These are phyloP conservation scores for Hydnomerulius pinastri DNA, from an alignment of 768 basidiomycete species.

Conservation along the genomic window DNA sequence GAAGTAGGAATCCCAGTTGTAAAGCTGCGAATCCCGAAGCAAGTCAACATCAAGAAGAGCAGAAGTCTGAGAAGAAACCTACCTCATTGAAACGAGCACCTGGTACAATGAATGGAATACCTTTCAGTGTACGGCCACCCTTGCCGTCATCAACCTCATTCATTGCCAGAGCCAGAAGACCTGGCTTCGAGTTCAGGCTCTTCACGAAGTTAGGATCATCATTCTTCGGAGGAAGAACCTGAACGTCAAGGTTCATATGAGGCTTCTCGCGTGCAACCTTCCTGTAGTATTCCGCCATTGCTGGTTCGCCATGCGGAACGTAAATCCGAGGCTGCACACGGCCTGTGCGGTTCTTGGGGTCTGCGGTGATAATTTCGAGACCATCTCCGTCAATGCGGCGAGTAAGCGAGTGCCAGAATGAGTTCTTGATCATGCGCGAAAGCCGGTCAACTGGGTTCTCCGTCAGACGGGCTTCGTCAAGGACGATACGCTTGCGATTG, in stretches of 20 bases:
- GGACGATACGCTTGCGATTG: constrained; percentile 91
- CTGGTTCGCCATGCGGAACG: constrained; percentile 89
- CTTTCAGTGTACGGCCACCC: constrained; percentile 82
- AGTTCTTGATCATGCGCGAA: constrained; percentile 95
- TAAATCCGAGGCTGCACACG: constrained; percentile 92
- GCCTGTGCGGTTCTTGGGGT: constrained; percentile 95
- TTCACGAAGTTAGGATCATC: constrained; percentile 90
- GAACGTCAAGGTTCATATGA: constrained; percentile 91
- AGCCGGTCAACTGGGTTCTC: constrained; percentile 98
- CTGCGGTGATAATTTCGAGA: constrained; percentile 94
- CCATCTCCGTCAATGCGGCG: constrained; percentile 97
- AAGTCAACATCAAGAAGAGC: constrained; percentile 8
- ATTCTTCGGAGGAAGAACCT: constrained; percentile 82
- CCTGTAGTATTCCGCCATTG: constrained; percentile 95
- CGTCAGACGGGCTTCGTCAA: constrained; percentile 97
- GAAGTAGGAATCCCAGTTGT: constrained; percentile 97
- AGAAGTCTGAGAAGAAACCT: constrained; percentile 20
- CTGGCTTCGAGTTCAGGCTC: constrained; percentile 91
- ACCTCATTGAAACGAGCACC: constrained; percentile 95
- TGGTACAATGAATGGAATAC: constrained; percentile 96
- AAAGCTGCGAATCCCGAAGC: constrained; percentile 52
- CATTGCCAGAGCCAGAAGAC: constrained; percentile 95
- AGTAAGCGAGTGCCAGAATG: constrained; percentile 98
- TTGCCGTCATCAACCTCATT: constrained; percentile 80
- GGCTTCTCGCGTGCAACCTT: constrained; percentile 89